A percentile compares a stretch with the other conserved stretches of the same genome.
Conservation (phyloP, 2,329 filamentous ascomycete species). For the Aspergillus felis region DNA sequence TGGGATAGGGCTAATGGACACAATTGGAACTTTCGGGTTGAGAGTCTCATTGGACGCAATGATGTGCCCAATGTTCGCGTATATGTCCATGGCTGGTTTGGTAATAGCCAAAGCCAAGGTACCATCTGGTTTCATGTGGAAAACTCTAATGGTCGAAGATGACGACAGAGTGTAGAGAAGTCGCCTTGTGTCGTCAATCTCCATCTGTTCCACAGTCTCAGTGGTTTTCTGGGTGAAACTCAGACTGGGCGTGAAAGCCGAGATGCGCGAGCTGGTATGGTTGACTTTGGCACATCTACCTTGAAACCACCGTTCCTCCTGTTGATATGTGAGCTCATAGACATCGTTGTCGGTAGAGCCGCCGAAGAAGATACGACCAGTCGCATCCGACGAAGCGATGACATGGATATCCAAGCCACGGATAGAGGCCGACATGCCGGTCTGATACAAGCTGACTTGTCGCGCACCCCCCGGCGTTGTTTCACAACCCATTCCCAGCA, state of each 20-base stretch:
- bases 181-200: constrained; percentile 81
- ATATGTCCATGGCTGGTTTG: constrained; percentile 50
- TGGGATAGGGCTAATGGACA: constrained; percentile 81
- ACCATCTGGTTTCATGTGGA: constrained; percentile 68
- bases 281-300: constrained; percentile 84
- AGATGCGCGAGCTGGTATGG: constrained; percentile 73
- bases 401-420: constrained; percentile 72
- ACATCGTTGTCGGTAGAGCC: constrained; percentile 78
- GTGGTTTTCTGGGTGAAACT: constrained; percentile 42
- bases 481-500: constrained; percentile 74
- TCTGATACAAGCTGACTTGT: constrained; percentile 77
- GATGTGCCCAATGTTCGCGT: constrained; percentile 78
- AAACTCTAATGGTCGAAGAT: constrained; percentile 83
- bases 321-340: constrained; percentile 92
- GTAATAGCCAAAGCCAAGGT: constrained; percentile 53
- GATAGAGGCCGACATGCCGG: constrained; percentile 75
- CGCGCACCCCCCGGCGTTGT: constrained; percentile 64
- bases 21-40: constrained; percentile 68
- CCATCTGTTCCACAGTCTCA: constrained; percentile 73
- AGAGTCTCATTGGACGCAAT: constrained; percentile 66
- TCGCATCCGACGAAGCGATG: constrained; percentile 71
- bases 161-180: constrained; percentile 89
- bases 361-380: constrained; percentile 90
- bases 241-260: constrained; percentile 47
- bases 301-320: constrained; percentile 95